Conservation (phyloP, 805 yeast species). For the Nakazawaea ernobii region DNA sequence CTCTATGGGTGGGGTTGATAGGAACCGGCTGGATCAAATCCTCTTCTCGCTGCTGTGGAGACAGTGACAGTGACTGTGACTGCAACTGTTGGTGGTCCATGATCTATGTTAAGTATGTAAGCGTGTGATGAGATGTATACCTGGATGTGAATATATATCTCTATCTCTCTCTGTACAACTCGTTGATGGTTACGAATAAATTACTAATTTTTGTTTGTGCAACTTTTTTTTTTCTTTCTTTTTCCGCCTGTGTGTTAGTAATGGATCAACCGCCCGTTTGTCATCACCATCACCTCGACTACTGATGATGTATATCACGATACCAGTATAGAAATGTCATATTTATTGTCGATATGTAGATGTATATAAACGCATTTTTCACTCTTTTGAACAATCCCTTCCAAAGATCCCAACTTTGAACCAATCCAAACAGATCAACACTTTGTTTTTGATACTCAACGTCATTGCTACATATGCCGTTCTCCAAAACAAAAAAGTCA, state of each 20-base stretch:
- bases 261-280: too few relatives aligned
- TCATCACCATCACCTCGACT: too few relatives aligned
- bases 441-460: slow-evolving; percentile 81
- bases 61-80: too few relatives aligned
- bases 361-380: background rate
- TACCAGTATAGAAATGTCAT: too few relatives aligned
- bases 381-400: slow-evolving; percentile 89
- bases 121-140: too few relatives aligned
- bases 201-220: background rate
- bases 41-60: background rate
- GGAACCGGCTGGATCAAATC: too few relatives aligned
- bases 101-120: background rate
- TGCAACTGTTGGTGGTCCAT: background rate
- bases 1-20: background rate
- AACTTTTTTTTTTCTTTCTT: background rate
- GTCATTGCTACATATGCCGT: slow-evolving; percentile 91
- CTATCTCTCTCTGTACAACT: background rate
- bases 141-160: too few relatives aligned
- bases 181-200: background rate
- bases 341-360: too few relatives aligned
- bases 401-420: slow-evolving; percentile 81
- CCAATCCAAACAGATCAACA: slow-evolving; percentile 87
- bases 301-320: too few relatives aligned
- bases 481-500: slow-evolving; percentile 93
- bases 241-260: too few relatives aligned